A percentile compares a stretch with the other conserved stretches of the same genome.
These are phyloP conservation scores for Paxillus ammoniavirescens DNA, from an alignment of 768 basidiomycete species.

Conservation along the genomic window DNA sequence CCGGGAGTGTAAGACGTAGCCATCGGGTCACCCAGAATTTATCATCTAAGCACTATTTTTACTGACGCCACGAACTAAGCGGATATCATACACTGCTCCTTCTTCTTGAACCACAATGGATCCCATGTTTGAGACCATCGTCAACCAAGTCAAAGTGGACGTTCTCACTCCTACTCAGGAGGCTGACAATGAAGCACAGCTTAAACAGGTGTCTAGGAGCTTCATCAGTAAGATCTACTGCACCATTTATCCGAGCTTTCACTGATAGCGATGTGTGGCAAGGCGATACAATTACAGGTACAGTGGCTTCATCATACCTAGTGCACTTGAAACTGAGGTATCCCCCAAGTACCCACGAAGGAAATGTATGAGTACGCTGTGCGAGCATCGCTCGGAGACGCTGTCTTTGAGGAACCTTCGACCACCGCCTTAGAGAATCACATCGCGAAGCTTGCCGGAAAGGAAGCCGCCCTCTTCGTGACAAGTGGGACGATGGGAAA, in stretches of 20 bases:
- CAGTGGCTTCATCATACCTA: neutral
- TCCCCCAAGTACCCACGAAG: slow-evolving; percentile 57
- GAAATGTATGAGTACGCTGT: slow-evolving; percentile 78
- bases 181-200: slow-evolving; percentile 54
- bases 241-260: neutral
- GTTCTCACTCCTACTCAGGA: slow-evolving; percentile 54
- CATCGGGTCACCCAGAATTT: neutral
- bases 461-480: slow-evolving; percentile 88
- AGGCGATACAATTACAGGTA: slow-evolving; percentile 53
- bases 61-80: neutral
- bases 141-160: slow-evolving; percentile 54
- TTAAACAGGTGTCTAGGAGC: slow-evolving; percentile 56
- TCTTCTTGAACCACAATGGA: slow-evolving; percentile 14
- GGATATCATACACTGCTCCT: neutral
- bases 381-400: slow-evolving; percentile 76
- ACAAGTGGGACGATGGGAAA: slow-evolving; percentile 92
- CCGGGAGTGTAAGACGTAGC: too few relatives aligned
- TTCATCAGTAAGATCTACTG: slow-evolving; percentile 59
- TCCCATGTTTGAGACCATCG: slow-evolving; percentile 25
- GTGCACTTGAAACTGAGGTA: neutral
- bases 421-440: slow-evolving; percentile 68
- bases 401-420: slow-evolving; percentile 65
- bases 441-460: slow-evolving; percentile 75
- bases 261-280: slow-evolving; percentile 4
- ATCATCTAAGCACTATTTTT: neutral